Conservation (phyloP, 768 basidiomycete genomes). For the Pholiota microspora region DNA sequence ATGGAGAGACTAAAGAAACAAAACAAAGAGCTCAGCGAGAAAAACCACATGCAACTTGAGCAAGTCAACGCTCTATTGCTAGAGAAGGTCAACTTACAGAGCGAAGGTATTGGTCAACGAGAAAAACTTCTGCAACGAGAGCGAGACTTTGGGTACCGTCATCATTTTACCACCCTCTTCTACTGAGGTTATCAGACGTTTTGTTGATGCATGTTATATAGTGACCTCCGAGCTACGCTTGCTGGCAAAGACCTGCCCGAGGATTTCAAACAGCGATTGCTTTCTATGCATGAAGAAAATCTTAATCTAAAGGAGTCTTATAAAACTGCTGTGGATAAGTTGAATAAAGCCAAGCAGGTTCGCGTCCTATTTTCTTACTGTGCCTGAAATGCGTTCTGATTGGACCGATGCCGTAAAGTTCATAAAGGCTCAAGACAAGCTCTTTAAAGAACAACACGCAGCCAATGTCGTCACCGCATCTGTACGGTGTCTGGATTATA, state of each 20-base stretch:
- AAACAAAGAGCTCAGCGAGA: slow-evolving; percentile 72
- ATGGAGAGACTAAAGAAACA: slow-evolving; percentile 60
- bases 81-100: slow-evolving; percentile 90
- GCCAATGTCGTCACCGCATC: slow-evolving; percentile 45
- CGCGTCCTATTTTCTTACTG: slow-evolving; percentile 11
- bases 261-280: slow-evolving; percentile 72
- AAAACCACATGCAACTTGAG: slow-evolving; percentile 88
- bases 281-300: slow-evolving; percentile 79
- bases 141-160: slow-evolving; percentile 70
- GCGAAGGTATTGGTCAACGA: slow-evolving; percentile 85
- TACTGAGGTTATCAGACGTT: background rate
- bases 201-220: slow-evolving; percentile 23
- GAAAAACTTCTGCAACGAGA: slow-evolving; percentile 87
- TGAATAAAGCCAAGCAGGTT: slow-evolving; percentile 77
- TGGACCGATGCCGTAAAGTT: slow-evolving; percentile 47
- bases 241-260: slow-evolving; percentile 81
- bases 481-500: slow-evolving; percentile 29
- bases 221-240: slow-evolving; percentile 74
- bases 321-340: slow-evolving; percentile 72
- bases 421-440: slow-evolving; percentile 88
- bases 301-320: slow-evolving; percentile 65
- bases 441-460: slow-evolving; percentile 80
- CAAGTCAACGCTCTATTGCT: slow-evolving; percentile 82
- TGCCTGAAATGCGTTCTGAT: background rate
- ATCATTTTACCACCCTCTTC: slow-evolving; percentile 4